These are phyloP conservation scores for Salix purpurea DNA, from an alignment of 345 rosid genomes.

Conservation along the genomic window DNA sequence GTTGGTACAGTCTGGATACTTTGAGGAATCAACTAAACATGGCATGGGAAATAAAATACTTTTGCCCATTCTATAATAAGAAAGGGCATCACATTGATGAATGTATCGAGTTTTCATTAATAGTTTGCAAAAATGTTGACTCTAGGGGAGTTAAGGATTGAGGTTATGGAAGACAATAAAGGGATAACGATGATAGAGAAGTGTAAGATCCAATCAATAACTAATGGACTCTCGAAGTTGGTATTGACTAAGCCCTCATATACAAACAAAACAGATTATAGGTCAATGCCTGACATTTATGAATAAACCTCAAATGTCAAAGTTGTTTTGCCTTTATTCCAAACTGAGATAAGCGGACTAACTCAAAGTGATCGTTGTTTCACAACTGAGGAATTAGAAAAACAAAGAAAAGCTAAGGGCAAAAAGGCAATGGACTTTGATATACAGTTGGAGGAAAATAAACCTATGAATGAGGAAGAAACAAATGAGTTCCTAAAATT, in stretches of 20 bases:
- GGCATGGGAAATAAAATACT: fast-evolving
- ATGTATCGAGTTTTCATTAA: too few species aligned
- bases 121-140: too few species aligned
- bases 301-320: too few species aligned
- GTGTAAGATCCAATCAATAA: neutral
- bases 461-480: neutral
- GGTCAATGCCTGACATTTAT: fast-evolving
- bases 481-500: too few species aligned
- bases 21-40: fast-evolving
- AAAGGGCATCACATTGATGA: neutral
- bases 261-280: too few species aligned
- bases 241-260: fast-evolving
- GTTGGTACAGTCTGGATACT: neutral
- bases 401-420: too few species aligned
- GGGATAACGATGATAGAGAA: too few species aligned
- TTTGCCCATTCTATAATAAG: neutral
- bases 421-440: fast-evolving
- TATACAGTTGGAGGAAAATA: neutral
- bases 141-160: neutral
- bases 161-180: fast-evolving
- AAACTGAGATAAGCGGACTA: too few species aligned
- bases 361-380: too few species aligned
- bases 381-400: too few species aligned
- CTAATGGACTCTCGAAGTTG: neutral
- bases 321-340: too few species aligned